phyloP scores from a whole-genome alignment of 305 asterid species.

The Rubia balearica region DNA sequence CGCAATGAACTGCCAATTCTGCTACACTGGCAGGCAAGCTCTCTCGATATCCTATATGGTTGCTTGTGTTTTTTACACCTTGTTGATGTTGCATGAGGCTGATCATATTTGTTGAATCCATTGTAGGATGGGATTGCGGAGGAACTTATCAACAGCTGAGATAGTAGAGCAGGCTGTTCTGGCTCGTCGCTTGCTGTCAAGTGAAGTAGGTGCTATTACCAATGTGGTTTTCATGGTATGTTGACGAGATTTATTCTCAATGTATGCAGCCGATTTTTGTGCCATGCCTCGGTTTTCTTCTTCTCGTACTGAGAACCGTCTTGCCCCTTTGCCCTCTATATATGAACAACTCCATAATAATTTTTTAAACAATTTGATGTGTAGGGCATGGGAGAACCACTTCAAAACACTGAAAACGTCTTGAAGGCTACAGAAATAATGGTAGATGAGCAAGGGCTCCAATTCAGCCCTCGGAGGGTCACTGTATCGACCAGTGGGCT shows the following conservation, averaged over 20 bases:
- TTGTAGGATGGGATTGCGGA: slow-evolving; percentile 85
- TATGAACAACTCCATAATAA: not conserved
- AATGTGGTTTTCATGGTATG: slow-evolving; percentile 93
- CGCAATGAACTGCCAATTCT: slow-evolving; percentile 95
- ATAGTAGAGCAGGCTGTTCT: slow-evolving; percentile 94
- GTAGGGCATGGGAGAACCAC: slow-evolving; percentile 98
- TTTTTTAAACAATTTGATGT: slow-evolving; percentile 5
- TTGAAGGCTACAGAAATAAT: slow-evolving; percentile 78
- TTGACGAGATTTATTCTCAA: not conserved
- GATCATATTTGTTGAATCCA: slow-evolving; percentile 15
- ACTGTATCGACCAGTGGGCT: slow-evolving; percentile 94
- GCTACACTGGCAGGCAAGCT: slow-evolving; percentile 87
- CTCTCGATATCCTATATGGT: not conserved
- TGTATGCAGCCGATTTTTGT: not conserved
- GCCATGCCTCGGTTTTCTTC: not conserved
- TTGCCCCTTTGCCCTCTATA: not conserved
- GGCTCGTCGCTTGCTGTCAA: slow-evolving; percentile 69
- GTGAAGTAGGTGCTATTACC: slow-evolving; percentile 67
- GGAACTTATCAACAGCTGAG: slow-evolving; percentile 81
- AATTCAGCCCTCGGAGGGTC: slow-evolving; percentile 92
- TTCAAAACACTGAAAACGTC: slow-evolving; percentile 85
- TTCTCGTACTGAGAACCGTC: not conserved
- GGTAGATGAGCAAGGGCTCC: slow-evolving; percentile 92
- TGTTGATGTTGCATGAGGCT: not conserved
- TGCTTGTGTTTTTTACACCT: slow-evolving; percentile 1